These are phyloP conservation scores for Cucurbitaria berberidis DNA, from an alignment of 2,329 filamentous ascomycete genomes.

Conservation along the genomic window DNA sequence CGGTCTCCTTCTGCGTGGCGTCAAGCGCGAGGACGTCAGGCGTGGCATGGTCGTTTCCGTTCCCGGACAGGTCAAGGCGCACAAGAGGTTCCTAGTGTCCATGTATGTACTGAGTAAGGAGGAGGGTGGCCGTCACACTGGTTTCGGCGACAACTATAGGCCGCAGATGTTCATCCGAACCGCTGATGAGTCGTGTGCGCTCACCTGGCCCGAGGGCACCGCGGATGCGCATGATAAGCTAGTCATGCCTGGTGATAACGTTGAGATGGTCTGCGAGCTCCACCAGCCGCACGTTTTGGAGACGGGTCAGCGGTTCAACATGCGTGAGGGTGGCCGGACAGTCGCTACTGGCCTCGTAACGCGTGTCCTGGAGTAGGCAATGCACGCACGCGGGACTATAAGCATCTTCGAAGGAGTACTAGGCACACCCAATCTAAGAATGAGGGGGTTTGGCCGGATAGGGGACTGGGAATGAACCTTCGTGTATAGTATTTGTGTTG, in stretches of 20 bases:
- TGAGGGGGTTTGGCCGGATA: background rate
- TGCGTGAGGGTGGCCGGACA: slow-evolving; percentile 88
- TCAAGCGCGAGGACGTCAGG: slow-evolving; percentile 92
- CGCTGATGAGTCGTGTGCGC: slow-evolving; percentile 74
- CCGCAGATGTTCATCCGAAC: slow-evolving; percentile 97
- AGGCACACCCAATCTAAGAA: slow-evolving; percentile 12
- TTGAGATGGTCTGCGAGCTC: slow-evolving; percentile 92
- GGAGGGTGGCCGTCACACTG: slow-evolving; percentile 95
- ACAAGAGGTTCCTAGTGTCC: slow-evolving; percentile 91
- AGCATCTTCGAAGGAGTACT: background rate
- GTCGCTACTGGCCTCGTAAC: slow-evolving; percentile 50
- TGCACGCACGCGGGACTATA: background rate
- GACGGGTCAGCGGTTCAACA: slow-evolving; percentile 93
- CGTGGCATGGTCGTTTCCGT: slow-evolving; percentile 93
- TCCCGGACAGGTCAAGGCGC: slow-evolving; percentile 82
- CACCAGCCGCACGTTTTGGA: slow-evolving; percentile 87
- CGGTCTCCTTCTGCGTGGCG: slow-evolving; percentile 90
- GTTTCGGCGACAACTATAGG: slow-evolving; percentile 95
- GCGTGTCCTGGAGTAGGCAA: slow-evolving; percentile 44
- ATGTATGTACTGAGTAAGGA: slow-evolving; percentile 98
- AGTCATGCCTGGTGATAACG: slow-evolving; percentile 98
- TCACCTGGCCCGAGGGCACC: slow-evolving; percentile 85
- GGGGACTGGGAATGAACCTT: slow-evolving; percentile 7
- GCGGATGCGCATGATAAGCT: slow-evolving; percentile 75
- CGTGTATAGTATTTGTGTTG: slow-evolving; percentile 33